Percentiles rank a stretch among this genome's conserved stretches.
These are phyloP conservation scores for Seiridium unicorne DNA, from an alignment of 2,329 filamentous ascomycete species.

Conservation along the genomic window DNA sequence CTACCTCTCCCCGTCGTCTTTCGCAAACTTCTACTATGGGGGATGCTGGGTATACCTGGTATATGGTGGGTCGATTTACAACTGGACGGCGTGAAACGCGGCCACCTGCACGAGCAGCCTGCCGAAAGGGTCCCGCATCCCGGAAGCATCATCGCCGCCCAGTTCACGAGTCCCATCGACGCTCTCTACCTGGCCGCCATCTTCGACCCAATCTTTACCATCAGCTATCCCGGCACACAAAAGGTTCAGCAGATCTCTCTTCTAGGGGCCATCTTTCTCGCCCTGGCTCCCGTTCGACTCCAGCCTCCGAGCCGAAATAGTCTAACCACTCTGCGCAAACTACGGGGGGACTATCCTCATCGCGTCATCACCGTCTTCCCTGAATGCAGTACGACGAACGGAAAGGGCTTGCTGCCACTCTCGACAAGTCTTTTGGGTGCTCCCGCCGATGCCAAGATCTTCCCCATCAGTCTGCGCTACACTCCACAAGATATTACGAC, in stretches of 20 bases:
- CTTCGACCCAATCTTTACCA: slow-evolving; percentile 92
- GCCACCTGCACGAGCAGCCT: slow-evolving; percentile 76
- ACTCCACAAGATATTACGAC: slow-evolving; percentile 88
- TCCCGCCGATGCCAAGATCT: slow-evolving; percentile 70
- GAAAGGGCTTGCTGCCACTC: slow-evolving; percentile 82
- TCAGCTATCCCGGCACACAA: slow-evolving; percentile 73
- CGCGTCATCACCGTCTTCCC: slow-evolving; percentile 86
- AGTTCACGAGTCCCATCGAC: slow-evolving; percentile 90
- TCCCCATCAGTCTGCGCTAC: slow-evolving; percentile 88
- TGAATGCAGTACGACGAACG: slow-evolving; percentile 92
- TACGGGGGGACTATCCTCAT: slow-evolving; percentile 67
- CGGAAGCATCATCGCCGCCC: slow-evolving; percentile 81
- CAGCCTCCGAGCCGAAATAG: slow-evolving; percentile 42
- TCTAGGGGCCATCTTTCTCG: slow-evolving; percentile 69
- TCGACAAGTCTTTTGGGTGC: slow-evolving; percentile 73
- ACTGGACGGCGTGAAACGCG: slow-evolving; percentile 92
- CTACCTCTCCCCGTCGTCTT: slow-evolving; percentile 62
- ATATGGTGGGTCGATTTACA: slow-evolving; percentile 99
- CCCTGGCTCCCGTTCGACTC: slow-evolving; percentile 57
- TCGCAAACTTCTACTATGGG: slow-evolving; percentile 86
- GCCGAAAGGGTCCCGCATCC: slow-evolving; percentile 72
- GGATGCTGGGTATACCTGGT: slow-evolving; percentile 81
- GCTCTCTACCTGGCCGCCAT: slow-evolving; percentile 91
- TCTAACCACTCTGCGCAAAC: slow-evolving; percentile 59
- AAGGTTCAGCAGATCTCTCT: slow-evolving; percentile 77